These are phyloP conservation scores for Paspalum vaginatum DNA, from an alignment of 176 grass and related monocot species.

Conservation along the genomic window DNA sequence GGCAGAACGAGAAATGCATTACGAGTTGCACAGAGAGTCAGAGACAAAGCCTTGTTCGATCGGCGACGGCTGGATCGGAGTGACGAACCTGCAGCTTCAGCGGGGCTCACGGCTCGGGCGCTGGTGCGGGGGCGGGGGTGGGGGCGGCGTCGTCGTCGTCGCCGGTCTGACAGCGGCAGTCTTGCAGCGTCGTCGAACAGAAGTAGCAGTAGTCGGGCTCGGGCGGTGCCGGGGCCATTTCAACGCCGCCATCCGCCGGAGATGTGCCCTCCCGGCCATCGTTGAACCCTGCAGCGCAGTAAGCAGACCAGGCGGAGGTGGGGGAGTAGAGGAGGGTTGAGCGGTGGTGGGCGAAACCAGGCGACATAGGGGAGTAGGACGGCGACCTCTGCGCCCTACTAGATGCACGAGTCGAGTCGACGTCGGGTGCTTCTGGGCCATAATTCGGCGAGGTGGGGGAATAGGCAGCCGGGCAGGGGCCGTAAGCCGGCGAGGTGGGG, in stretches of 20 bases:
- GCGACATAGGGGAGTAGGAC: too few species aligned
- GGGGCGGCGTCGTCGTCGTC: not conserved
- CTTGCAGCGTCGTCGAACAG: not conserved
- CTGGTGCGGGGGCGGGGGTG: too few species aligned
- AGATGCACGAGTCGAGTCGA: too few species aligned
- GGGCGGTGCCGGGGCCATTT: not conserved
- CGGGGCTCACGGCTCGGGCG: not conserved
- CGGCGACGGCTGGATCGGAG: too few species aligned
- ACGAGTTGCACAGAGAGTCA: too few species aligned
- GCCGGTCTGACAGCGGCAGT: not conserved
- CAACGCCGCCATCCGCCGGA: not conserved
- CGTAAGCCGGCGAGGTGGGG: not conserved
- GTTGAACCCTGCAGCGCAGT: not conserved
- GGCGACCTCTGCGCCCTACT: too few species aligned
- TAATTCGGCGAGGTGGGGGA: not conserved
- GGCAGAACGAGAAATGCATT: too few species aligned
- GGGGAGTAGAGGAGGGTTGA: not conserved
- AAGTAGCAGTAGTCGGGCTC: constrained; percentile 20
- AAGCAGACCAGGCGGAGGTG: not conserved
- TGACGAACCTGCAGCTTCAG: too few species aligned
- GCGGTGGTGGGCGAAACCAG: too few species aligned
- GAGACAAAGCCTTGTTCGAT: too few species aligned
- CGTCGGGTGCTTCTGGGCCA: too few species aligned
- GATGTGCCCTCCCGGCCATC: not conserved
- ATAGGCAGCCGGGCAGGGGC: not conserved